Conservation (phyloP, 2,329 filamentous ascomycete genomes). For the Cytospora piceicola region DNA sequence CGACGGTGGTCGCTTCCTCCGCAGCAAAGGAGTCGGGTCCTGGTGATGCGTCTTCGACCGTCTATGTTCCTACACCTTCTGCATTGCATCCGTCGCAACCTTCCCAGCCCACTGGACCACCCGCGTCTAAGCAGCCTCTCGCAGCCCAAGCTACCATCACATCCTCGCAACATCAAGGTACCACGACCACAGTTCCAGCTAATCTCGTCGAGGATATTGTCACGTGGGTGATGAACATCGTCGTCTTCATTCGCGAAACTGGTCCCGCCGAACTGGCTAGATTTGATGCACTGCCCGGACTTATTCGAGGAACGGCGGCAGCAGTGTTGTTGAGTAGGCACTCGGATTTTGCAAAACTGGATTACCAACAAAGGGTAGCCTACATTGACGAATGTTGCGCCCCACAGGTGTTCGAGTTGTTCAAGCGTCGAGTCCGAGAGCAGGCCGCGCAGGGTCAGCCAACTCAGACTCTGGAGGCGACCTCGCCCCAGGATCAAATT, state of each 20-base stretch:
- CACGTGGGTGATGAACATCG: slow-evolving; percentile 7
- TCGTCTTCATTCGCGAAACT: background rate
- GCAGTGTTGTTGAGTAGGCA: slow-evolving; percentile 11
- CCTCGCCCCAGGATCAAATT: background rate
- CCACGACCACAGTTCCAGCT: background rate
- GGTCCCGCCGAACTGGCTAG: slow-evolving; percentile 4
- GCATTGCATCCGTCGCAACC: background rate
- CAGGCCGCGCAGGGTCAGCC: background rate
- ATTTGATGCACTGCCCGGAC: background rate
- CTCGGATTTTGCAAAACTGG: background rate
- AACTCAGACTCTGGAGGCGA: too few species aligned
- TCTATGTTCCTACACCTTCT: background rate
- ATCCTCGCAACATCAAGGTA: background rate
- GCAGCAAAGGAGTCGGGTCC: background rate
- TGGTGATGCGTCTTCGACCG: background rate
- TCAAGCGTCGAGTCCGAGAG: slow-evolving; percentile 9
- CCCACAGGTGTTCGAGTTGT: background rate
- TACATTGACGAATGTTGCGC: background rate
- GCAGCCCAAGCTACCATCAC: background rate
- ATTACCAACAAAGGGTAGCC: background rate
- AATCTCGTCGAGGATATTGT: slow-evolving; percentile 13
- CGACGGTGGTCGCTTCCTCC: background rate
- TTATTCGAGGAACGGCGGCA: slow-evolving; percentile 14
- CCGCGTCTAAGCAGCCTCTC: background rate
- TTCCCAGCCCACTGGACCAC: background rate